Conservation (phyloP, 2,329 filamentous ascomycete genomes). For the Dactylellina drechsleri region DNA sequence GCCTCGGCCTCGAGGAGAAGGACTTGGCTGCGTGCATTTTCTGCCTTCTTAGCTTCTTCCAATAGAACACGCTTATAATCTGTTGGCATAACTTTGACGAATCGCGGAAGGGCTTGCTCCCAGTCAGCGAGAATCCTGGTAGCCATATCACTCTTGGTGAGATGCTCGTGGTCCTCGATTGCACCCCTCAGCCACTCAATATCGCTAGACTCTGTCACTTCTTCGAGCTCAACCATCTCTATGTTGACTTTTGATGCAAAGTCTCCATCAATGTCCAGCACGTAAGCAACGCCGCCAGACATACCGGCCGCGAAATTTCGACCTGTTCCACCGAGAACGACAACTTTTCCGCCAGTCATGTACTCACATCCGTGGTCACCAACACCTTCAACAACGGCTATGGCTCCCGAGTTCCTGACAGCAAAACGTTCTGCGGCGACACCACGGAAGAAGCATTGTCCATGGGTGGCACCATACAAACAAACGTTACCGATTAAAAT, state of each 20-base stretch:
- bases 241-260: conserved; percentile 94
- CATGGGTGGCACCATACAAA: conserved; percentile 89
- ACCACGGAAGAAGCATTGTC: conserved; percentile 96
- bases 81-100: conserved; percentile 90
- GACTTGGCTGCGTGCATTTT: conserved; percentile 77
- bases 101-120: conserved; percentile 85
- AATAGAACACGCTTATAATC: conserved; percentile 94
- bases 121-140: conserved; percentile 95
- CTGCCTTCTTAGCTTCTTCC: conserved; percentile 86
- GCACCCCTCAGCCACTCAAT: conserved; percentile 89
- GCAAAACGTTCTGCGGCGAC: conserved; percentile 95
- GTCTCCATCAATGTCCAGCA: conserved; percentile 88
- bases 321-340: conserved; percentile 87
- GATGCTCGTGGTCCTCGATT: conserved; percentile 97
- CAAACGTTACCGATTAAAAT: conserved; percentile 93
- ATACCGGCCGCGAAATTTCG: conserved; percentile 98
- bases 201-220: conserved; percentile 84
- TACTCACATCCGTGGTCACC: conserved; percentile 98
- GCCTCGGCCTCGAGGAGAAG: conserved; percentile 52
- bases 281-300: conserved; percentile 96
- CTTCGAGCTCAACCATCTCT: conserved; percentile 94
- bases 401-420: conserved; percentile 94
- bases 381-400: conserved; percentile 93
- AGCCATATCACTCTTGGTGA: conserved; percentile 93
- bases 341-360: conserved; percentile 94